Evolutionary conservation across 169 alveolate genomes (phyloP), one percentile per base, ranked within the genome.

Genomic region (Plasmodium ovale): DNA sequence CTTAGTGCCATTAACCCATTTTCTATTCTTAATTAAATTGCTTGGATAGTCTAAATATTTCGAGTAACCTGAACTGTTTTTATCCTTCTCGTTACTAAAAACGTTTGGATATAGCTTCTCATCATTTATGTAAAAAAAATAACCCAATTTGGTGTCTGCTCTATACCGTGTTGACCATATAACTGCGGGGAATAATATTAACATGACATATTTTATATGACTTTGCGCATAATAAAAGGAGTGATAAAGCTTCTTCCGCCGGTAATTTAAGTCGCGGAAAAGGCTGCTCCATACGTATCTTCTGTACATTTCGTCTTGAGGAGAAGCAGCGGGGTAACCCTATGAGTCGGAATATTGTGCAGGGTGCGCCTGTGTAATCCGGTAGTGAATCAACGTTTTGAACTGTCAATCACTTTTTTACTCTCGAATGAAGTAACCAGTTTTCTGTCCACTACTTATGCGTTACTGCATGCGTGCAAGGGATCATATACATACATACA

Each of bases 141-240:
- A 95, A n/a, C 96, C 96, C 35, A 95, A 87, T 39, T 93, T 92
- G n/a, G 97, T 94, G 60, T 95, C 97, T 4, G 97, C 95, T 42
- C 97, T 71, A 87, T 74, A 95, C 37, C 97, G 89, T 10, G 94
- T 91, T 44, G 91, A 88, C 95, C 96, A 95, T 72, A 95, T 92
- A 1, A 91, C 89, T 44, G 94, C 94, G 2, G 97, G 97, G 58
- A 95, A 94, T 65, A 94, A 87, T 49, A 94, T 65, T 62, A 87
- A 56, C 96, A 95, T 91, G 14, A 93, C 96, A 68, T 94, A 95
- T 53, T 95, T 95, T 68, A 93, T 95, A 89, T 94, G 94, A 72
- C 96, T 89, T 87, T 95, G 97, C 6, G 96, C 82, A 95, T 95
- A 93, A 92, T 93, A 93, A 92, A 95, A 94, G 10, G 97, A 92